A percentile compares a stretch with the other conserved stretches of the same genome.
These are phyloP conservation scores for Saccharomyces hybrid DNA, from an alignment of 1,139 yeast genomes.

Conservation along the genomic window DNA sequence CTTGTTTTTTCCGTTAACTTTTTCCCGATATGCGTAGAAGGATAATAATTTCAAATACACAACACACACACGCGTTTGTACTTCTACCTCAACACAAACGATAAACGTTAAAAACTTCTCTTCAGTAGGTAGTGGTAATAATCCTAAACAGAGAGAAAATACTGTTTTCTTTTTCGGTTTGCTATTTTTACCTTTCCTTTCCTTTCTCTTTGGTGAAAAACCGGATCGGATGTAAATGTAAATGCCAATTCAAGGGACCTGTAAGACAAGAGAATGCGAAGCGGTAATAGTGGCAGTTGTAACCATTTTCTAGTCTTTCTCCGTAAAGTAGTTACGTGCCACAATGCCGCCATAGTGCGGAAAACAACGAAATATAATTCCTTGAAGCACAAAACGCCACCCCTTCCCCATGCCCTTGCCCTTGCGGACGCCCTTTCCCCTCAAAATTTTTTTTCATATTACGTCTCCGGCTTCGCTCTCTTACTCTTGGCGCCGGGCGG, in stretches of 20 bases:
- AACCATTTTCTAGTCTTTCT: neutral
- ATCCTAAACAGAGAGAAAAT: neutral
- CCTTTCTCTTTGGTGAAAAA: neutral
- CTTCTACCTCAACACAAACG: neutral
- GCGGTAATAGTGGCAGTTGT: neutral
- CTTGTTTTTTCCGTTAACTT: neutral
- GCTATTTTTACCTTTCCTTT: neutral
- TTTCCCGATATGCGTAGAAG: slow-evolving; percentile 1
- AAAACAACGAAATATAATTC: neutral
- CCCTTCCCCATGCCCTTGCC: slow-evolving; percentile 1
- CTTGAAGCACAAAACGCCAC: slow-evolving; percentile 1
- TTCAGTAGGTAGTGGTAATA: neutral
- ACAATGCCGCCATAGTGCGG: neutral
- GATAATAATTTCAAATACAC: neutral
- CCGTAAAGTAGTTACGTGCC: neutral
- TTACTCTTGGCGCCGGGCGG: neutral
- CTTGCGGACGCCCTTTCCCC: slow-evolving; percentile 1
- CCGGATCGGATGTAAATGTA: neutral
- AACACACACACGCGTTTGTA: neutral
- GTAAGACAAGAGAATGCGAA: neutral
- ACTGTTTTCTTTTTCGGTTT: neutral
- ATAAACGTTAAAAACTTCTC: neutral
- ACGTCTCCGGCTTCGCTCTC: neutral
- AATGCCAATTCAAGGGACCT: neutral
- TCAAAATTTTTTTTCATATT: neutral